Evolutionary conservation across 805 yeast species (phyloP), one percentile per base, ranked within the genome.

Genomic region (Candida alai): DNA sequence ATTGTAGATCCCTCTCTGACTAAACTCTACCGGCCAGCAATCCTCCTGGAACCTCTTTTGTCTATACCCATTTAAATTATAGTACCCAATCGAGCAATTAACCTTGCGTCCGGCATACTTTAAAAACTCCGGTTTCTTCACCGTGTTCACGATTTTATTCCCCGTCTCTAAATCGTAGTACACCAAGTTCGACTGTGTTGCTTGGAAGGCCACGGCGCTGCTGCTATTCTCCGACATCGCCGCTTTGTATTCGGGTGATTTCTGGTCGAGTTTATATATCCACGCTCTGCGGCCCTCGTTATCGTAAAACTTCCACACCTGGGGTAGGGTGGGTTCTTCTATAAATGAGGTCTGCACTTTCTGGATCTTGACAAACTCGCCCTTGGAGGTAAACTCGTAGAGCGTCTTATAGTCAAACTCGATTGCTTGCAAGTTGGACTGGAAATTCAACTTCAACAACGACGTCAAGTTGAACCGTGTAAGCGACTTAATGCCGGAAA

Each of bases 231-330:
- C 43, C 30, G 46, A 48, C 14, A 58, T 23, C 19, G 62, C 51
- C 15, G 54, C 42, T 27, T 56, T 49, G 35, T 61, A 62, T 9
- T 61, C 56, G 2, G 62, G 56, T 35, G 61, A 64, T 1, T 40
- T 29, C 11, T 56, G 44, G 12, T 50, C 47, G 15, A 65, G 58
- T 49, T 71, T 75, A 55, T 78, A 81, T 12, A 87, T 54, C 95
- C 96, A 87, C 9, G 85, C 80, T 41, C 96, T 68, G 41, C 95
- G 68, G 4, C 95, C 94, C 44, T 76, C 79, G 37, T 74, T 70
- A 44, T 74, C 78, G 49, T 62, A 72, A 37, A 65, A 63, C 45
- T 67, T 72, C 80, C 80, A 75, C 2, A 62, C 49, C 34, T 52
- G 56, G 7, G 68, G 63, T 9, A 52, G 45, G 13, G 36, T 42